Base-by-base conservation (phyloP, 768 basidiomycete species). In the Hydnum rufescens region DNA sequence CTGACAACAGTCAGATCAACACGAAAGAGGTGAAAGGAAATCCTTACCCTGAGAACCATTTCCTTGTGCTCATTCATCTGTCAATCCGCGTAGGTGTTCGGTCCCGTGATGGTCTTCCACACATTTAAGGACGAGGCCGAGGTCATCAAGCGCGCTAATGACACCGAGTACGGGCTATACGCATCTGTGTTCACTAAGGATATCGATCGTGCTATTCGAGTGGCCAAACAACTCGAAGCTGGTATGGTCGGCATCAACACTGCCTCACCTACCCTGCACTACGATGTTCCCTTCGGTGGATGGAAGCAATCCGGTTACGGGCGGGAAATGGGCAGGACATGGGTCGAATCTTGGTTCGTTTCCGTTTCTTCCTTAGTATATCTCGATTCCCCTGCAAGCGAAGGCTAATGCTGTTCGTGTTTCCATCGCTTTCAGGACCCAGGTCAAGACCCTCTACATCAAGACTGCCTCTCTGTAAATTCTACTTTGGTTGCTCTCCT, bases 141-240 rank as follows among this genome's bases (percentile, higher is more conserved):
- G 8, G 51, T 63, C 44, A 60, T 71, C 58, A 54, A 48, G n/a
- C 52, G 59, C 48, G 93, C 88, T 28, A 99, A 99, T 66, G 80
- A 93, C 62, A 80, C 84, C 0, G 60, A 68, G 51, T 92, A 90
- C 64, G 92, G 92, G 53, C 75, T 95, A 43, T 87, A 86, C 13
- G 78, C 83, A 2, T 81, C 82, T 4, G 78, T 97, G 51, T 95
- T 89, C 71, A 78, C 82, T 32, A 71, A 76, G 29, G 60, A 72
- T 61, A 61, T 70, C 58, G 56, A 59, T 28, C 59, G 67, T 42
- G 69, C 67, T 3, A 60, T 69, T 53, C 54, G 58, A 28, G 62
- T 66, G 28, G 65, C 70, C 22, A 57, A 62, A 44, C 55, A 58
- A 51, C 59, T 72, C 36, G 63, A 70, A 50, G 66, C 68, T 23